Conservation (phyloP, 306 rosid genomes). For the Clitoria ternatea region DNA sequence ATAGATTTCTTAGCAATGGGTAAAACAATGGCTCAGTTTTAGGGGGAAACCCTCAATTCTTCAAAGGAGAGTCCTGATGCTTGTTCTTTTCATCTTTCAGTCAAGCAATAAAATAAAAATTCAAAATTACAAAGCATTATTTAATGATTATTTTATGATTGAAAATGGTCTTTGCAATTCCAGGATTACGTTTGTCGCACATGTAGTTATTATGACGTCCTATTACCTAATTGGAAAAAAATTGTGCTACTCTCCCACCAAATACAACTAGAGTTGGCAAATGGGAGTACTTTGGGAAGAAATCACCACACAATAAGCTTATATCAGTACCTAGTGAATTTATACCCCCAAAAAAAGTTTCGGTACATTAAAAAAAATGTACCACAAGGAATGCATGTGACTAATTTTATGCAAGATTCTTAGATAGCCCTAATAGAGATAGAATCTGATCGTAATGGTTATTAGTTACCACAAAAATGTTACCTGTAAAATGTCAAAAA, state of each 20-base stretch:
- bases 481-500: constrained; percentile 89
- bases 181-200: constrained; percentile 6
- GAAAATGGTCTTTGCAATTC: background rate
- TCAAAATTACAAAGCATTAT: background rate
- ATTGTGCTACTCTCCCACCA: background rate
- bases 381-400: background rate
- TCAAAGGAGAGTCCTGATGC: background rate
- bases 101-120: no score
- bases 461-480: background rate
- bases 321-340: background rate
- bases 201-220: background rate
- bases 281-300: background rate
- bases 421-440: constrained; percentile 2
- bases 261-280: background rate
- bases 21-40: background rate
- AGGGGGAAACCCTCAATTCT: no score
- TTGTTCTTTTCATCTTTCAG: background rate
- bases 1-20: background rate
- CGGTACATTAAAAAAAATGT: background rate
- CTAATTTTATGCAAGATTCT: background rate
- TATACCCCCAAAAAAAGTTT: background rate
- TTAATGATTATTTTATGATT: background rate
- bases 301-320: background rate
- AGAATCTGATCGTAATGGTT: background rate
- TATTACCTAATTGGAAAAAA: background rate